phyloP scores from a whole-genome alignment of 2,329 filamentous ascomycete genomes.

The Cercospora citrullina region DNA sequence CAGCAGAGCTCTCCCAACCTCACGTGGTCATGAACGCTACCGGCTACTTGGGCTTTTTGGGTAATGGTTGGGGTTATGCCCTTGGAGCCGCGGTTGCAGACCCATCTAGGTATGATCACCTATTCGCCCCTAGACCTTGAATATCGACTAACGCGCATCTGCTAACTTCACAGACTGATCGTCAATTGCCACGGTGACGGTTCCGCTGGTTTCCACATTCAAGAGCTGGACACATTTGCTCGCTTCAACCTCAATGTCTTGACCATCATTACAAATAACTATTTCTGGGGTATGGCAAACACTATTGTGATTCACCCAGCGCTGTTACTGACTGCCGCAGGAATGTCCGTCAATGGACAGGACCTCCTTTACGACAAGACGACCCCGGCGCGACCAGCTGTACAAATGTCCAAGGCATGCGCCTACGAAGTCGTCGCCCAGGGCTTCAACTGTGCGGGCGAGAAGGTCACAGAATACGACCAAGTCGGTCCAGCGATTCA shows the following conservation, averaged over 20 bases:
- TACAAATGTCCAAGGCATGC: constrained; percentile 34
- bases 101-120: constrained; percentile 26
- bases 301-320: neutral
- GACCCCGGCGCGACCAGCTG: constrained; percentile 38
- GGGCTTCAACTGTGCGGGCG: constrained; percentile 41
- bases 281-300: constrained; percentile 38
- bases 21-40: constrained; percentile 35
- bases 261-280: constrained; percentile 49
- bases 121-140: neutral
- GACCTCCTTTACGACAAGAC: constrained; percentile 45
- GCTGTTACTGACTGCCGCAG: constrained; percentile 19
- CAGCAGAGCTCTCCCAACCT: constrained; percentile 33
- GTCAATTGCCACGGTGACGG: constrained; percentile 51
- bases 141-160: neutral
- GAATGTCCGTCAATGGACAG: constrained; percentile 49
- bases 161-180: constrained; percentile 33
- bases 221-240: constrained; percentile 49
- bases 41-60: constrained; percentile 49
- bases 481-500: constrained; percentile 39
- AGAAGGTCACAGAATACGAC: constrained; percentile 33
- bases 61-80: constrained; percentile 50
- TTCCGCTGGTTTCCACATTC: constrained; percentile 48
- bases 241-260: constrained; percentile 45
- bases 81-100: constrained; percentile 47
- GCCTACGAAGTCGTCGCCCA: constrained; percentile 46